Base-by-base conservation (phyloP, 306 rosid species). In the Rosa multiflora region DNA sequence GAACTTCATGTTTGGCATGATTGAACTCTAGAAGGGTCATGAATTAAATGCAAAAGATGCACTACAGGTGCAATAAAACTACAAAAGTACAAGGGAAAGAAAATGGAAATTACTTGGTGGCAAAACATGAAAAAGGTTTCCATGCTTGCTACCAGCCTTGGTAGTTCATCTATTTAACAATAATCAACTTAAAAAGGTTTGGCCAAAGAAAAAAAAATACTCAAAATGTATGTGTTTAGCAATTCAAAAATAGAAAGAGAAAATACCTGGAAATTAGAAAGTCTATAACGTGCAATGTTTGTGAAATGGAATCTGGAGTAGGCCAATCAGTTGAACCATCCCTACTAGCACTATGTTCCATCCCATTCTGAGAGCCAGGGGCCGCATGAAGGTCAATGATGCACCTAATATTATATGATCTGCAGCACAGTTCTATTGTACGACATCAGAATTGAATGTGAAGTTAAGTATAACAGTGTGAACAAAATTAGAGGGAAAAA, bases 361-460 rank as follows among this genome's bases (percentile, higher is more conserved):
- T 86, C 72, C 97, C 97, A 55, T 95, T 95, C 83, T 95, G 98
- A 67, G 98, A 92, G 75, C 96, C 96, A 74, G 95, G 99, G 78
- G 98, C 93, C 52, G 96, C 97, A 75, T 91, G 98, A 81, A 92
- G 97, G 79, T 95, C 99, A 73, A 95, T 91, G 81, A 95, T 90
- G 93, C 97, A 95, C 84, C 83, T 92, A 53, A 91, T 88, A 56
- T 87, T 82, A 78, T 87, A 88, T 43, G 88, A 88, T 85, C 98
- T 95, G 91, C 86, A 81, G 76, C 85, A 80, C 67, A 77, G 72
- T 71, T 76, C 69, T 81, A 40, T 49, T 64, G 32, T 67, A 67
- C 46, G 73, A 37, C 67, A 13, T 83, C 35, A 80, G 70, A 73
- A 82, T 67, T 69, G 69, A 59, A 79, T 62, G 46, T 70, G 70